Percentiles rank a stretch among this genome's conserved stretches.
These are phyloP conservation scores for Cokeromyces recurvatus DNA, from an alignment of 371 early-diverging fungal genomes.

Conservation along the genomic window DNA sequence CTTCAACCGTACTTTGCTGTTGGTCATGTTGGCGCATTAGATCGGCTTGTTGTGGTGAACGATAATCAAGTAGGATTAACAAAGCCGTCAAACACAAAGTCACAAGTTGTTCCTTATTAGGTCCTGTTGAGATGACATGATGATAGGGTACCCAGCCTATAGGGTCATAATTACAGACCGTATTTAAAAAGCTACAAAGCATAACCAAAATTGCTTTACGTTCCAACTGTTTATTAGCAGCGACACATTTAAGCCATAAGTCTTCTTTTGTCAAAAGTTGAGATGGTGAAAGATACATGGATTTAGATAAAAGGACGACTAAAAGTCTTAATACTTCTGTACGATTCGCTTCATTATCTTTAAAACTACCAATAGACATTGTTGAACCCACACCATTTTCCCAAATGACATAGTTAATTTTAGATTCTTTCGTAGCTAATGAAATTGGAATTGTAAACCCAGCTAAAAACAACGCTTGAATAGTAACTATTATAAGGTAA, in stretches of 20 bases:
- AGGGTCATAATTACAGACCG: constrained; percentile 73
- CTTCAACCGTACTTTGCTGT: constrained; percentile 6
- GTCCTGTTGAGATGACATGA: constrained; percentile 69
- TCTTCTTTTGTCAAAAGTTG: constrained; percentile 55
- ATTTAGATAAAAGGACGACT: constrained; percentile 67
- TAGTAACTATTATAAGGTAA: constrained; percentile 32
- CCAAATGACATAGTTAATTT: constrained; percentile 78
- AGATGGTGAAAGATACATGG: constrained; percentile 74
- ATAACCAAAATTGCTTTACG: constrained; percentile 71
- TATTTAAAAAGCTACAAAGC: constrained; percentile 81
- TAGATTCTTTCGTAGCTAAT: constrained; percentile 40
- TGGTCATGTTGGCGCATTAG: constrained; percentile 17
- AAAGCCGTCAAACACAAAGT: constrained; percentile 64
- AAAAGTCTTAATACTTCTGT: constrained; percentile 76
- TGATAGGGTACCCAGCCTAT: constrained; percentile 89
- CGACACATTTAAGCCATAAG: constrained; percentile 51
- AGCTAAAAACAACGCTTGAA: constrained; percentile 60
- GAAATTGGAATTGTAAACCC: constrained; percentile 77
- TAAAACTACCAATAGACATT: constrained; percentile 63
- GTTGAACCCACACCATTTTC: constrained; percentile 71
- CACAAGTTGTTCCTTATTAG: constrained; percentile 64
- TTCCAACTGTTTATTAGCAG: constrained; percentile 52
- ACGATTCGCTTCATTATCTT: constrained; percentile 64
- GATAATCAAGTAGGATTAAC: constrained; percentile 68
- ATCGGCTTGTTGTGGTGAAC: constrained; percentile 36